These are phyloP conservation scores for Obelidium mucronatum DNA, from an alignment of 192 early-diverging fungal species.

Conservation along the genomic window DNA sequence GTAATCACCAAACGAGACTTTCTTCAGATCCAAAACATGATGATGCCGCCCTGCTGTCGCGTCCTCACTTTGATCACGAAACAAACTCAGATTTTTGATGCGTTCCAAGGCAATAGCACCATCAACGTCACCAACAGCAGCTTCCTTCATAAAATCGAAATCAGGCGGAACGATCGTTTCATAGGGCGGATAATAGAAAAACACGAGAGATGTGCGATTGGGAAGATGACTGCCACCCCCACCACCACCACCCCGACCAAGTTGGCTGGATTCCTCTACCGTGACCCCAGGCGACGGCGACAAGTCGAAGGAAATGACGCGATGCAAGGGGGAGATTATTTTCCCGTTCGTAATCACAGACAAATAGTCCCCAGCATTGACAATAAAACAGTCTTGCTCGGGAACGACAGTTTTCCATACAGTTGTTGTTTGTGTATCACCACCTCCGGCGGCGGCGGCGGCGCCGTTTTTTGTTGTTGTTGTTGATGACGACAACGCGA, in stretches of 20 bases:
- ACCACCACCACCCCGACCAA: no score
- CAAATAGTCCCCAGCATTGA: constrained; percentile 72
- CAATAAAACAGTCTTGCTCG: constrained; percentile 55
- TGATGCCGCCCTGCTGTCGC: neutral
- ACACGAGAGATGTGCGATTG: constrained; percentile 63
- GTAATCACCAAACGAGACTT: constrained; percentile 45
- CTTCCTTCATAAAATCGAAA: constrained; percentile 18
- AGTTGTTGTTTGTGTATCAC: no score
- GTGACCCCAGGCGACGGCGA: no score
- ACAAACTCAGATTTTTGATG: constrained; percentile 36
- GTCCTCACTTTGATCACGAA: constrained; percentile 31
- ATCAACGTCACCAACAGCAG: neutral
- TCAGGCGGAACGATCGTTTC: constrained; percentile 35
- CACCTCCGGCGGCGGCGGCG: no score
- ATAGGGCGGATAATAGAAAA: constrained; percentile 70
- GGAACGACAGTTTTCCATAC: constrained; percentile 60
- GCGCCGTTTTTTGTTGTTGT: no score
- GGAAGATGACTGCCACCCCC: no score
- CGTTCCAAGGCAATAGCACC: no score
- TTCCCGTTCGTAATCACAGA: constrained; percentile 60
- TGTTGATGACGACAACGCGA: constrained; percentile 27
- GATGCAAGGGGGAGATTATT: constrained; percentile 60
- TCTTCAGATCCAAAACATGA: constrained; percentile 22
- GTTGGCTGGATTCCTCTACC: no score
- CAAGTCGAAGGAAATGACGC: constrained; percentile 48